Percentiles rank a stretch among this genome's conserved stretches.
phyloP scores from a whole-genome alignment of 148 eudicot genomes.

The Rhododendron vialii region DNA sequence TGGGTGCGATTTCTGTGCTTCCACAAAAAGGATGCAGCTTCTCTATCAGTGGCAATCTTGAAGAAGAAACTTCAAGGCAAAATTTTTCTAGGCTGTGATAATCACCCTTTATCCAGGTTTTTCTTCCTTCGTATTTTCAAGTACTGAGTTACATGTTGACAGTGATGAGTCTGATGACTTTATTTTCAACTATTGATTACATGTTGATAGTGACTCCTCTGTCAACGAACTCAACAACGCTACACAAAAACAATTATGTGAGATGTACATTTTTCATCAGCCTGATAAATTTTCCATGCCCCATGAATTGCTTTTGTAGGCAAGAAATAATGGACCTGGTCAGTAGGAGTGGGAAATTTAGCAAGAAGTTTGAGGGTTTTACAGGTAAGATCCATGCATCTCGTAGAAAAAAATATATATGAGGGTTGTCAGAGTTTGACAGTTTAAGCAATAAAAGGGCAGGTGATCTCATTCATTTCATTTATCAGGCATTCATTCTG shows the following conservation, averaged over 20 bases:
- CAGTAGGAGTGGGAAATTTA: slow-evolving; percentile 64
- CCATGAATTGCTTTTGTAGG: slow-evolving; percentile 34
- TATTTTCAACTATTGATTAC: not conserved
- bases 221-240: not conserved
- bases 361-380: slow-evolving; percentile 57
- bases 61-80: slow-evolving; percentile 55
- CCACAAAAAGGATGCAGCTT: slow-evolving; percentile 73
- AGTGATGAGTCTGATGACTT: not conserved
- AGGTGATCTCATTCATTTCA: not conserved
- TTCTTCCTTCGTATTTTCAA: not conserved
- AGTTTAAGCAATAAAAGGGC: not conserved
- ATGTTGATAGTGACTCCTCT: not conserved
- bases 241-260: not conserved
- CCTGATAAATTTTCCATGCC: not conserved
- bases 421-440: not conserved
- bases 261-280: not conserved
- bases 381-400: slow-evolving; percentile 41
- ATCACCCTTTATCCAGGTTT: slow-evolving; percentile 87
- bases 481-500: not conserved
- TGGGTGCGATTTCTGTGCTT: not conserved
- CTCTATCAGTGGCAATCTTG: slow-evolving; percentile 61
- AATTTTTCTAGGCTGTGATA: slow-evolving; percentile 81
- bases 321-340: slow-evolving; percentile 92
- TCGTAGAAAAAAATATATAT: not conserved
- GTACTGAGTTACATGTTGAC: not conserved